phyloP scores from a whole-genome alignment of 2,329 filamentous ascomycete species.

The Colletotrichum sidae region DNA sequence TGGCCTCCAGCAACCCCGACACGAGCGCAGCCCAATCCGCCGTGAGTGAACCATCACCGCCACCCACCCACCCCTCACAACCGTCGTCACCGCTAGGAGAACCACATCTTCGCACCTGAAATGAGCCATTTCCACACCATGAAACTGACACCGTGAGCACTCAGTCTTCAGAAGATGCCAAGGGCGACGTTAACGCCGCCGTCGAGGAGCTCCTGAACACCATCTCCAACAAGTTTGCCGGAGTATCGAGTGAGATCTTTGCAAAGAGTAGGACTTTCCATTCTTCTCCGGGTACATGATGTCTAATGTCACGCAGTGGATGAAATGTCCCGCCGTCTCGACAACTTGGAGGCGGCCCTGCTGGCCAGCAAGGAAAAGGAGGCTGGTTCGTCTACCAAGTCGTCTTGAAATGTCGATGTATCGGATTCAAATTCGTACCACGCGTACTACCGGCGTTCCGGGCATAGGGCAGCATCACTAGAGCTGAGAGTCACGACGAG shows the following conservation, averaged over 20 bases:
- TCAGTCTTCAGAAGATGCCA: slow-evolving; percentile 57
- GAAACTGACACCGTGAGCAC: not conserved
- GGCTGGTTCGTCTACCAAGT: slow-evolving; percentile 48
- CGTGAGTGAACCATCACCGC: slow-evolving; percentile 44
- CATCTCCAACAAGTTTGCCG: slow-evolving; percentile 85
- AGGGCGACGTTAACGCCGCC: slow-evolving; percentile 76
- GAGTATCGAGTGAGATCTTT: slow-evolving; percentile 87
- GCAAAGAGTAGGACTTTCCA: slow-evolving; percentile 80
- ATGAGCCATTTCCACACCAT: not conserved
- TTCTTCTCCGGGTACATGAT: too few species aligned
- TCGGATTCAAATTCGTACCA: not conserved
- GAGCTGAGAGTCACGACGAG: slow-evolving; percentile 10
- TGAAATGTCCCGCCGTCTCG: slow-evolving; percentile 88
- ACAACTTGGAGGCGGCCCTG: slow-evolving; percentile 83
- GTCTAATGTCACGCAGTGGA: slow-evolving; percentile 74
- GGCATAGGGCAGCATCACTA: slow-evolving; percentile 8
- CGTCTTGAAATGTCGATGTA: slow-evolving; percentile 40
- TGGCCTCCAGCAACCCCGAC: slow-evolving; percentile 53
- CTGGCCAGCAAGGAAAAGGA: slow-evolving; percentile 65
- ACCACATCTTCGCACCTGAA: not conserved
- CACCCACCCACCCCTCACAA: not conserved
- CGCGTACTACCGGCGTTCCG: slow-evolving; percentile 17
- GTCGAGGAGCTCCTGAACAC: slow-evolving; percentile 90
- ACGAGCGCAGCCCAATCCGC: slow-evolving; percentile 47
- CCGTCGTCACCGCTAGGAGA: not conserved